phyloP scores from a whole-genome alignment of 1,284 basidiomycete genomes.

The Volvariella surrecta region DNA sequence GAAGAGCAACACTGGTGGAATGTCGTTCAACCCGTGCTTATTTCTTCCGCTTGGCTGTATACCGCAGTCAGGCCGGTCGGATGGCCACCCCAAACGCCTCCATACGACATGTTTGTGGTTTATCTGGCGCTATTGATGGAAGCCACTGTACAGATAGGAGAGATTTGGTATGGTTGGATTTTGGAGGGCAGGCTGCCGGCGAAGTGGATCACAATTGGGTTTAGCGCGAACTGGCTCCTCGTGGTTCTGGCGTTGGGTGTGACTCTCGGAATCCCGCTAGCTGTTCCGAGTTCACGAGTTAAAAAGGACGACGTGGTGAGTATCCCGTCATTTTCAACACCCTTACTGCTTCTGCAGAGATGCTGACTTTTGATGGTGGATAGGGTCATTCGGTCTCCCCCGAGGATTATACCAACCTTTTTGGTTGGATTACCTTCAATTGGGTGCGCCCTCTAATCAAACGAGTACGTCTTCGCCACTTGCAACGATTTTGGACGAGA shows the following conservation, averaged over 20 bases:
- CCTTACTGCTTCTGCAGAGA: background rate
- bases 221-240: conserved; percentile 16
- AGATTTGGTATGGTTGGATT: conserved; percentile 36
- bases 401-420: conserved; percentile 73
- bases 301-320: conserved; percentile 44
- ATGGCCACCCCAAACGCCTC: conserved; percentile 30
- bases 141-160: conserved; percentile 36
- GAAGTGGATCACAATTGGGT: conserved; percentile 4
- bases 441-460: conserved; percentile 71
- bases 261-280: conserved; percentile 49
- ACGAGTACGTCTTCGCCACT: conserved; percentile 21
- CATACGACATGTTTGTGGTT: conserved; percentile 38
- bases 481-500: background rate
- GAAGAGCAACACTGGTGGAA: conserved; percentile 17
- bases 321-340: conserved; percentile 4
- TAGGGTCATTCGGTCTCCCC: conserved; percentile 49
- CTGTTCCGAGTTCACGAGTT: conserved; percentile 38
- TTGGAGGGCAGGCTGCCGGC: conserved; percentile 31
- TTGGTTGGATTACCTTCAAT: conserved; percentile 71
- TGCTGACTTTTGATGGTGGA: conserved; percentile 1
- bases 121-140: conserved; percentile 32
- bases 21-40: conserved; percentile 27
- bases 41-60: conserved; percentile 50
- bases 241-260: conserved; percentile 29
- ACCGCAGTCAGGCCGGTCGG: conserved; percentile 33